Evolutionary conservation across 208 protist species (phyloP).

Genomic region (Phytomonas francai): DNA sequence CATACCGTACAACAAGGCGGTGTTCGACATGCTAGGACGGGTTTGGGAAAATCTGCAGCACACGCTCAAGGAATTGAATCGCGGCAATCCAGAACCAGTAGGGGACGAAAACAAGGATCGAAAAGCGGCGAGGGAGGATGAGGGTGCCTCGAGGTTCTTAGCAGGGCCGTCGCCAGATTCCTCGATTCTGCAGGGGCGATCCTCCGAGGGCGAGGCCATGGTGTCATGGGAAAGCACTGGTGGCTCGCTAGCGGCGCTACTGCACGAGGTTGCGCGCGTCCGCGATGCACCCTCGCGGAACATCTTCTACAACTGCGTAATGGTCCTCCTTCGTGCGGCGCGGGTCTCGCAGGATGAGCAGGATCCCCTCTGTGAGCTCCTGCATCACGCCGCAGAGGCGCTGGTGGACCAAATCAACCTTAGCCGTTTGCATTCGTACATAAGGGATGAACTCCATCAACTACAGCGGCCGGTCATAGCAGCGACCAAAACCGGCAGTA

Average conservation of each 20-base stretch:
- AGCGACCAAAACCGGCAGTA: background rate
- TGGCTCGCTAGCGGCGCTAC: constrained; percentile 32
- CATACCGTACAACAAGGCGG: constrained; percentile 48
- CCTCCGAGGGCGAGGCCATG: constrained; percentile 6
- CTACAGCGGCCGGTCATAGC: constrained; percentile 7
- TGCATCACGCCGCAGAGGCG: constrained; percentile 33
- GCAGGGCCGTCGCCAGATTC: background rate
- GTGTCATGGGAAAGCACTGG: background rate
- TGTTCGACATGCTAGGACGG: constrained; percentile 44
- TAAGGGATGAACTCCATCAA: constrained; percentile 14
- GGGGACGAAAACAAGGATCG: background rate
- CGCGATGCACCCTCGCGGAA: constrained; percentile 43
- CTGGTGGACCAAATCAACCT: constrained; percentile 20
- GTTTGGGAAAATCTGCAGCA: constrained; percentile 40
- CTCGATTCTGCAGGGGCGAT: background rate
- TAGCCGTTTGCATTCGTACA: constrained; percentile 7
- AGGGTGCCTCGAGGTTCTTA: background rate
- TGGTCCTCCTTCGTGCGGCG: constrained; percentile 57
- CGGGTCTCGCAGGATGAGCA: constrained; percentile 23
- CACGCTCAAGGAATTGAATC: constrained; percentile 20
- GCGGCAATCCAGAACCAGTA: background rate
- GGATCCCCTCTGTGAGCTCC: constrained; percentile 33
- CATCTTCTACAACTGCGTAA: constrained; percentile 38
- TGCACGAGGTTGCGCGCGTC: constrained; percentile 35
- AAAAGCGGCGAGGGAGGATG: background rate